Evolutionary conservation across 2,329 filamentous ascomycete species (phyloP).

Genomic region (Coleophoma eucalyptorum): DNA sequence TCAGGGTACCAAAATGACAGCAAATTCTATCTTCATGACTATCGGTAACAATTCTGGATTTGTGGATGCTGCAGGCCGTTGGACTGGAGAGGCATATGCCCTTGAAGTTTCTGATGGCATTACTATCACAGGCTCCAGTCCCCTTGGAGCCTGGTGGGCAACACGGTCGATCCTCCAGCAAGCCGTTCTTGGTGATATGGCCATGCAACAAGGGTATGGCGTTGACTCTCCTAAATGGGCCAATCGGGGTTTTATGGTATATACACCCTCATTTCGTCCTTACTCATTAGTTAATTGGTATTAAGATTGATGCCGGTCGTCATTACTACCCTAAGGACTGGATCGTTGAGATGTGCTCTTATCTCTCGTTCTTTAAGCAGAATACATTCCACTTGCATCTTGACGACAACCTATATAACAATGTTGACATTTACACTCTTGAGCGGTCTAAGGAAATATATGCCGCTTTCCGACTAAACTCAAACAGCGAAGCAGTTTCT

Average conservation of each 20-base stretch:
- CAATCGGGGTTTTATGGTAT: too few species aligned
- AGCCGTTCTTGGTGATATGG: conserved; percentile 30
- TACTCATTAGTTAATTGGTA: too few species aligned
- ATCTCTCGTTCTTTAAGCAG: too few species aligned
- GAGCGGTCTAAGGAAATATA: conserved; percentile 41
- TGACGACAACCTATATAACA: conserved; percentile 51
- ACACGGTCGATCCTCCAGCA: conserved; percentile 52
- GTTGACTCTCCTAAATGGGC: too few species aligned
- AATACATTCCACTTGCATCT: conserved; percentile 37
- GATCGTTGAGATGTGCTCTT: too few species aligned
- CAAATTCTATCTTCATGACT: conserved; percentile 9
- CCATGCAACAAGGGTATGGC: conserved; percentile 33
- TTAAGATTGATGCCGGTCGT: too few species aligned
- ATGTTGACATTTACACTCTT: conserved; percentile 39
- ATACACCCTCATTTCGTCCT: too few species aligned
- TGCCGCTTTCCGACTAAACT: conserved; percentile 50
- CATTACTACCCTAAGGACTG: too few species aligned
- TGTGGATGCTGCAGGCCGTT: conserved; percentile 39
- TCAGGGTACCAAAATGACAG: too few species aligned
- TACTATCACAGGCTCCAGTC: conserved; percentile 46
- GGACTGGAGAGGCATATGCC: conserved; percentile 45
- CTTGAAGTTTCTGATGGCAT: conserved; percentile 37
- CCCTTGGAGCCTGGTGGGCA: conserved; percentile 55
- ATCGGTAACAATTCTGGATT: conserved; percentile 35
- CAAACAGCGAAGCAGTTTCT: conserved; percentile 43